Percentiles rank a stretch among this genome's conserved stretches.
These are phyloP conservation scores for Cyclocybe cylindracea DNA, from an alignment of 768 basidiomycete species.

Conservation along the genomic window DNA sequence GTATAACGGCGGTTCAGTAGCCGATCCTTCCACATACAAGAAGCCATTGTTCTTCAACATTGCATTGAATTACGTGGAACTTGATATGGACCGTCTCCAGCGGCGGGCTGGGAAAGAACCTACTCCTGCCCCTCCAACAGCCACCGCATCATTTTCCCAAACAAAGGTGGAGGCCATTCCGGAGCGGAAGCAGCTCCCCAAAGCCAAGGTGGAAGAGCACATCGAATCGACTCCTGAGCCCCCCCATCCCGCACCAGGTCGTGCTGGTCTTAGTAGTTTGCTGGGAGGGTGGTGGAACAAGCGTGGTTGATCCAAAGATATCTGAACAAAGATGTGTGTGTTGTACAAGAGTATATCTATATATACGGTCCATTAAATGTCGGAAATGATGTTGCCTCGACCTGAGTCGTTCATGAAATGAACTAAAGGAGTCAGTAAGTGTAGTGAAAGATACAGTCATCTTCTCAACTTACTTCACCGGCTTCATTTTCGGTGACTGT, in stretches of 20 bases:
- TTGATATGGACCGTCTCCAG: constrained; percentile 79
- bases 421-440: not conserved
- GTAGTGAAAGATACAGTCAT: not conserved
- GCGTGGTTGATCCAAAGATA: constrained; percentile 22
- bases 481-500: constrained; percentile 55
- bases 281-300: constrained; percentile 86
- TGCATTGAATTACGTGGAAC: constrained; percentile 87
- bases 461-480: constrained; percentile 41
- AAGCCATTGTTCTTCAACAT: constrained; percentile 95
- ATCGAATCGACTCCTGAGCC: constrained; percentile 53
- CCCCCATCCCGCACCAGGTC: constrained; percentile 28
- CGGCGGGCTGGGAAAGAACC: constrained; percentile 67
- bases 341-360: too few species aligned
- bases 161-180: constrained; percentile 26
- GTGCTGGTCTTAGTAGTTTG: constrained; percentile 62
- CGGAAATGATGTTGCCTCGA: too few species aligned
- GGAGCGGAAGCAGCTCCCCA: constrained; percentile 51
- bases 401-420: not conserved
- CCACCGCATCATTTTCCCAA: constrained; percentile 20
- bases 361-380: too few species aligned
- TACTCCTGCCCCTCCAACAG: constrained; percentile 19
- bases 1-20: constrained; percentile 65
- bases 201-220: constrained; percentile 59
- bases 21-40: constrained; percentile 53
- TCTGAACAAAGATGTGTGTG: too few species aligned